Evolutionary conservation across 2,329 filamentous ascomycete species (phyloP).

Genomic region (Zelopaecilomyces penicillatus): DNA sequence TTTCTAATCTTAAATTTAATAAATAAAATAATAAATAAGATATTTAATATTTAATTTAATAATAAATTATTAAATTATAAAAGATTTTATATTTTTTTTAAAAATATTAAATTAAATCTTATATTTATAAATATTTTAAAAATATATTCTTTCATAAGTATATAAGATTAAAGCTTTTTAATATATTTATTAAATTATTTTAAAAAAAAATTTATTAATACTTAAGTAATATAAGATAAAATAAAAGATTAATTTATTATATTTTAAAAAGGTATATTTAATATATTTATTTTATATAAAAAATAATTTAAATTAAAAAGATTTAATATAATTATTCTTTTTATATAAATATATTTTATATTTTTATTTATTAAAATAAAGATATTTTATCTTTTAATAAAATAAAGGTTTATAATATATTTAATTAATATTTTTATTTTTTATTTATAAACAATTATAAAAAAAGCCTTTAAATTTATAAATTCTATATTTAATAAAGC

Average conservation of each 20-base stretch:
- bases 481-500: slow-evolving; percentile 5
- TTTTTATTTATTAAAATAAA: slow-evolving; percentile 24
- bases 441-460: slow-evolving; percentile 2
- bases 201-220: background rate
- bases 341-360: slow-evolving; percentile 26
- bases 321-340: slow-evolving; percentile 1
- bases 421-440: slow-evolving; percentile 3
- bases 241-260: background rate
- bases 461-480: slow-evolving; percentile 7
- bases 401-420: slow-evolving; percentile 7
- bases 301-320: background rate
- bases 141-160: background rate
- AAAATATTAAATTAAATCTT: background rate
- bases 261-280: background rate
- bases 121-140: background rate
- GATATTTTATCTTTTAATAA: slow-evolving; percentile 23
- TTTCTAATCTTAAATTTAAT: no score
- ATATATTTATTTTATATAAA: background rate
- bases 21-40: no score
- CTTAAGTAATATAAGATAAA: background rate
- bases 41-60: no score
- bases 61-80: background rate
- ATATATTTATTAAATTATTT: background rate
- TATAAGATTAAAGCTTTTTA: background rate
- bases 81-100: background rate